These are phyloP conservation scores for Colletotrichum somersetense DNA, from an alignment of 2,329 filamentous ascomycete species.

Conservation along the genomic window DNA sequence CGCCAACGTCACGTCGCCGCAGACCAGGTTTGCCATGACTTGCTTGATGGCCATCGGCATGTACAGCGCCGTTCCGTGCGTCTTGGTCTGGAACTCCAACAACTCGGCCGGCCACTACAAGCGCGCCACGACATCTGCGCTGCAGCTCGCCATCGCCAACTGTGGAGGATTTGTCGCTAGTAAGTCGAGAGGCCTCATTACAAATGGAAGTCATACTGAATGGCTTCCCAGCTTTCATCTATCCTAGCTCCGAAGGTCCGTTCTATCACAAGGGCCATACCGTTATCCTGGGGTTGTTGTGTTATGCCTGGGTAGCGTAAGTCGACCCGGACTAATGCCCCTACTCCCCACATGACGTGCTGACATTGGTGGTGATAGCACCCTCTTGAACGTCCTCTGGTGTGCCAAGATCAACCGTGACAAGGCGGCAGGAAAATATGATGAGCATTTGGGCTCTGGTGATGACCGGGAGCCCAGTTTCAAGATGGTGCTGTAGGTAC, in stretches of 20 bases:
- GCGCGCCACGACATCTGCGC: conserved; percentile 73
- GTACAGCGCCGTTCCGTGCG: conserved; percentile 72
- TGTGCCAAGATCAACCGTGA: conserved; percentile 74
- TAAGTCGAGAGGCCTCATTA: conserved; percentile 45
- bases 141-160: conserved; percentile 77
- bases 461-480: conserved; percentile 76
- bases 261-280: conserved; percentile 72
- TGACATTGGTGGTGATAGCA: conserved; percentile 52
- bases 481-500: conserved; percentile 66
- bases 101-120: conserved; percentile 79
- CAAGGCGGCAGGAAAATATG: conserved; percentile 71
- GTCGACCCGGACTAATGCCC: conserved; percentile 46
- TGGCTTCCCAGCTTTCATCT: conserved; percentile 64
- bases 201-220: background rate
- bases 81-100: conserved; percentile 76
- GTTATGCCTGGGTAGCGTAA: conserved; percentile 74
- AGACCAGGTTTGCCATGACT: conserved; percentile 74
- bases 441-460: conserved; percentile 66
- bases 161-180: conserved; percentile 75
- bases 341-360: rapidly evolving
- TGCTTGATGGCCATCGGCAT: conserved; percentile 76
- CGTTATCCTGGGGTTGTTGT: conserved; percentile 69
- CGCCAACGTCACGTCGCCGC: conserved; percentile 64
- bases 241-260: conserved; percentile 68
- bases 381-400: conserved; percentile 71